Base-by-base conservation (phyloP, 2,329 filamentous ascomycete genomes). In the Fusarium torreyae region DNA sequence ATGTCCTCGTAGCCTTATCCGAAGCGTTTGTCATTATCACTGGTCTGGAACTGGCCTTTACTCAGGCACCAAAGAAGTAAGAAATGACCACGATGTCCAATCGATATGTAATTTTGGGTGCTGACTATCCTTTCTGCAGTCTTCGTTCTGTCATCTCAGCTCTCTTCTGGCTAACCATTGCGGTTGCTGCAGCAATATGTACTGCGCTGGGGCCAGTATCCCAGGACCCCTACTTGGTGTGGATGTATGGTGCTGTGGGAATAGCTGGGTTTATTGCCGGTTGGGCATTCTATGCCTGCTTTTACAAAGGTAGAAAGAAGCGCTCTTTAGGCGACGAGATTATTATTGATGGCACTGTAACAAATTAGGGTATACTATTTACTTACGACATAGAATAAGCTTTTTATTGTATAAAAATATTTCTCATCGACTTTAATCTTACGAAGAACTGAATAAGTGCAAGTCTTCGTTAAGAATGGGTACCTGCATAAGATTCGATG, bases 171-270 rank as follows among this genome's bases (percentile, higher is more conserved):
- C 4, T 59, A 7, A 59, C 56, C 2, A 59, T 59, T 2, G 56
- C 56, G 0, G 24, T 59, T 8, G 56, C 56, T 15, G 50, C 56
- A 3, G 56, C 56, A 2, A 59, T 59, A 5, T 59, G 56, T 7
- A 59, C 56, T 17, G 50, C 56, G 0, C 31, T 59, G 0, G 50
- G 56, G 1, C 40, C 26, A 7, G 50, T 59, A 0, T 59, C 56
- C 0, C 50, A 56, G 10, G 56, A 59, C 6, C 50, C 56, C 3
- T 59, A 59, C 14, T 26, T 59, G 0, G 56, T 59, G 14, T 59
- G 56, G 56, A 59, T 59, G 56, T 59, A 59, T 57, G 56, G 31
- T 2, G 50, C 56, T 2, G 56, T 59, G 4, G 56, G 56, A 15
- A 13, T 57, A 2, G 56, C 56, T 5, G 56, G 50, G 0, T 59